phyloP scores from a whole-genome alignment of 202 grass and related monocot genomes.

The Dendrocalamus latiflorus region DNA sequence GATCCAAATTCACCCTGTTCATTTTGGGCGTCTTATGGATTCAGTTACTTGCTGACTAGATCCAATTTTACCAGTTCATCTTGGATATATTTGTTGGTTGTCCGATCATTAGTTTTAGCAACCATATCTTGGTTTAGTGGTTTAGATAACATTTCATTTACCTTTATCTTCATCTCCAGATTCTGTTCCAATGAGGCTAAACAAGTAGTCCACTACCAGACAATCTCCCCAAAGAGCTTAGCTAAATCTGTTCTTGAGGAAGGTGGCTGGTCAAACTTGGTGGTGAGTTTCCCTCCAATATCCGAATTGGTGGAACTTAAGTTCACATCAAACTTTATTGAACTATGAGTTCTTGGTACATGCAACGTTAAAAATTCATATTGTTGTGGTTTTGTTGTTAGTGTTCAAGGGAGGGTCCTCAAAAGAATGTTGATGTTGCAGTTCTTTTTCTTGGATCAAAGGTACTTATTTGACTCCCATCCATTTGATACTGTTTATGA shows the following conservation, averaged over 20 bases:
- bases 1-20: not conserved
- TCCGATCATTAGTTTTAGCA: not conserved
- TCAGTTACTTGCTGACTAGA: constrained; percentile 1
- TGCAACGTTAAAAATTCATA: not conserved
- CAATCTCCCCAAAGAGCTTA: constrained; percentile 59
- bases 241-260: constrained; percentile 74
- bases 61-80: not conserved
- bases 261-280: constrained; percentile 86
- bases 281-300: constrained; percentile 46
- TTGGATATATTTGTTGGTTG: not conserved
- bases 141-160: constrained; percentile 11
- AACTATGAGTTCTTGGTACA: not conserved
- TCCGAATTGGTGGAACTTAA: constrained; percentile 18
- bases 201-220: constrained; percentile 74
- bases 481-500: not conserved
- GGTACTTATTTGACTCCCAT: constrained; percentile 42
- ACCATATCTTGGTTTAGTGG: not conserved
- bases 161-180: constrained; percentile 37
- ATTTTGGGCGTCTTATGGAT: not conserved
- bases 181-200: constrained; percentile 48
- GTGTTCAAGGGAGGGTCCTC: constrained; percentile 55
- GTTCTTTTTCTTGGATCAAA: constrained; percentile 85
- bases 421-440: constrained; percentile 63
- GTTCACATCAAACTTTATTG: constrained; percentile 4
- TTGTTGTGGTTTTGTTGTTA: constrained; percentile 36